These are phyloP conservation scores for Ascochyta clinopodiicola DNA, from an alignment of 2,329 filamentous ascomycete species.

Conservation along the genomic window DNA sequence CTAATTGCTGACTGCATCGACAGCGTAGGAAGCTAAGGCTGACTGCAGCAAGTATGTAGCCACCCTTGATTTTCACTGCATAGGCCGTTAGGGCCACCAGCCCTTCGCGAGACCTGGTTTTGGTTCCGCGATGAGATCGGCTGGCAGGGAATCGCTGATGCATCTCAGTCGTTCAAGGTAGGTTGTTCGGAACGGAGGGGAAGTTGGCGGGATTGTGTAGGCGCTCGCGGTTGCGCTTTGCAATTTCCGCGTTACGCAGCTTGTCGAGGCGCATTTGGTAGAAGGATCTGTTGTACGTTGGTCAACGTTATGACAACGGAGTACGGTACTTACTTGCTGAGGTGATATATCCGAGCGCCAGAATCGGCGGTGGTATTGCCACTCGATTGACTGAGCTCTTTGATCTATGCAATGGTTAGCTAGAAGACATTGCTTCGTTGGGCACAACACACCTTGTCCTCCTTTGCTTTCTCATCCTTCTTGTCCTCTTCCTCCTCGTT, in stretches of 20 bases:
- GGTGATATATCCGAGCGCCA: conserved; percentile 79
- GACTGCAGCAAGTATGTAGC: conserved; percentile 31
- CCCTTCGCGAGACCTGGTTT: not conserved
- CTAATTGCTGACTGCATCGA: conserved; percentile 45
- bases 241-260: conserved; percentile 77
- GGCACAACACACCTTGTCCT: conserved; percentile 58
- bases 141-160: not conserved
- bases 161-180: conserved; percentile 31
- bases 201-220: conserved; percentile 80
- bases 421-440: not conserved
- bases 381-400: conserved; percentile 57
- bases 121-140: not conserved
- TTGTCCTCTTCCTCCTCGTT: conserved; percentile 69
- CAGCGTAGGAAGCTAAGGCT: conserved; percentile 28
- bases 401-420: conserved; percentile 46
- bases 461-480: conserved; percentile 70
- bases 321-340: conserved; percentile 70
- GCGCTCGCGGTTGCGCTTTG: conserved; percentile 81
- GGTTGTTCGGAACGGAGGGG: conserved; percentile 78
- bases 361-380: conserved; percentile 61
- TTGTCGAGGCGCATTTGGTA: conserved; percentile 84
- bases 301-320: not conserved
- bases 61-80: conserved; percentile 16
- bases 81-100: not conserved
- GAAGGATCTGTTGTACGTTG: conserved; percentile 67